Percentiles rank a stretch among this genome's conserved stretches.
Conservation (phyloP, 768 basidiomycete genomes). For the Suillus luteus region DNA sequence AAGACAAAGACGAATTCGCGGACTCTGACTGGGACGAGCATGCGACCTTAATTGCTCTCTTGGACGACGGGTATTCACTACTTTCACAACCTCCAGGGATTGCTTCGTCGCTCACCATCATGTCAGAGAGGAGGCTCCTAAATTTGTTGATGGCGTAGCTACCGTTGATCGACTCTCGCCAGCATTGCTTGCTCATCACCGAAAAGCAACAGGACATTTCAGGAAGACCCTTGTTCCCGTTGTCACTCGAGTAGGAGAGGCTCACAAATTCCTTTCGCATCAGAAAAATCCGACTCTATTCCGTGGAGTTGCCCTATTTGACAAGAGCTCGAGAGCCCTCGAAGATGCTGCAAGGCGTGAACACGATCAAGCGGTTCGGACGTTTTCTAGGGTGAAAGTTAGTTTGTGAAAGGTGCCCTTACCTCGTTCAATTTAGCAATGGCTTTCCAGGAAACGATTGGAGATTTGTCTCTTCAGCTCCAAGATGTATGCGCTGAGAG, state of each 20-base stretch:
- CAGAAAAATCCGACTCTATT: slow-evolving; percentile 34
- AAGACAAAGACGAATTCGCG: slow-evolving; percentile 11
- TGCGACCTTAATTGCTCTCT: slow-evolving; percentile 28
- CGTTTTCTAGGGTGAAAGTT: slow-evolving; percentile 48
- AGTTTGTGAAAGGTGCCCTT: slow-evolving; percentile 19
- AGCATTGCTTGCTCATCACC: slow-evolving; percentile 36
- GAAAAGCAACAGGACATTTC: slow-evolving; percentile 30
- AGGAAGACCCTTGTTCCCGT: slow-evolving; percentile 39
- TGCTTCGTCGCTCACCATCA: slow-evolving; percentile 8
- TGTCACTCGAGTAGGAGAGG: slow-evolving; percentile 34
- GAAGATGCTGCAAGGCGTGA: slow-evolving; percentile 49
- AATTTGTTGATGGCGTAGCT: slow-evolving; percentile 44
- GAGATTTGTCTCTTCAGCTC: slow-evolving; percentile 45
- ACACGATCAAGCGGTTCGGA: slow-evolving; percentile 42
- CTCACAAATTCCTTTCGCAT: slow-evolving; percentile 37
- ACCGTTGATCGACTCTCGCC: slow-evolving; percentile 50
- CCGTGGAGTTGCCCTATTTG: slow-evolving; percentile 51
- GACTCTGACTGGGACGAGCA: slow-evolving; percentile 30
- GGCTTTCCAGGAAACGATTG: slow-evolving; percentile 42
- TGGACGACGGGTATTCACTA: slow-evolving; percentile 22
- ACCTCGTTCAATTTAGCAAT: slow-evolving; percentile 20
- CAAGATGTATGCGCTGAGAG: slow-evolving; percentile 50
- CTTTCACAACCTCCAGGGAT: not conserved
- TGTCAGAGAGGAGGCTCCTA: slow-evolving; percentile 38
- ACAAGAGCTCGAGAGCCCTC: slow-evolving; percentile 53